phyloP scores from a whole-genome alignment of 331 rosid species.

The Rhamnella rubrinervis region DNA sequence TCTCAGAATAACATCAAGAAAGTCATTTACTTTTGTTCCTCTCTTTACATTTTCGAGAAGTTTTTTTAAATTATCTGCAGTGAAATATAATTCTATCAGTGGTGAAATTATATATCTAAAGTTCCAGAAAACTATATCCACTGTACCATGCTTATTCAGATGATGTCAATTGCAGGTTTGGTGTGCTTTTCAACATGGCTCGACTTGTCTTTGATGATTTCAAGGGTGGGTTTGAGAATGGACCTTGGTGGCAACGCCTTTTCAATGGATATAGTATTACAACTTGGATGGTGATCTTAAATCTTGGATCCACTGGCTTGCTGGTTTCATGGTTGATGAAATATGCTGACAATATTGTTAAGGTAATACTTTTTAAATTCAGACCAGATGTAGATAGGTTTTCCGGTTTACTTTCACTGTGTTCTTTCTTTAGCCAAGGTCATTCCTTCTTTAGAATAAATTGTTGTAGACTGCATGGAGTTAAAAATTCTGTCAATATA shows the following conservation, averaged over 20 bases:
- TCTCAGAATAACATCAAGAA: not conserved
- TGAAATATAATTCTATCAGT: not conserved
- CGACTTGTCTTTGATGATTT: conserved; percentile 79
- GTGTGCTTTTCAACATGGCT: conserved; percentile 85
- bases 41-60: not conserved
- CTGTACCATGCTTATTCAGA: conserved; percentile 1
- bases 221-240: conserved; percentile 88
- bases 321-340: conserved; percentile 98
- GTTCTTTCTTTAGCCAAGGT: no score
- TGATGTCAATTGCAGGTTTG: conserved; percentile 56
- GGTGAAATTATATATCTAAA: not conserved
- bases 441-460: no score
- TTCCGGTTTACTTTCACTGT: no score
- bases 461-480: no score
- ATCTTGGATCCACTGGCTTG: conserved; percentile 96
- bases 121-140: not conserved
- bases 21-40: not conserved
- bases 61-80: not conserved
- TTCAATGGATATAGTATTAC: conserved; percentile 77
- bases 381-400: not conserved
- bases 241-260: conserved; percentile 96
- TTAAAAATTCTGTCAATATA: no score
- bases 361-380: conserved; percentile 46
- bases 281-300: conserved; percentile 91
- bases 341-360: conserved; percentile 96